Evolutionary conservation across 2,329 filamentous ascomycete genomes (phyloP), one percentile per base, ranked within the genome.

Genomic region (Whalleya microplaca): DNA sequence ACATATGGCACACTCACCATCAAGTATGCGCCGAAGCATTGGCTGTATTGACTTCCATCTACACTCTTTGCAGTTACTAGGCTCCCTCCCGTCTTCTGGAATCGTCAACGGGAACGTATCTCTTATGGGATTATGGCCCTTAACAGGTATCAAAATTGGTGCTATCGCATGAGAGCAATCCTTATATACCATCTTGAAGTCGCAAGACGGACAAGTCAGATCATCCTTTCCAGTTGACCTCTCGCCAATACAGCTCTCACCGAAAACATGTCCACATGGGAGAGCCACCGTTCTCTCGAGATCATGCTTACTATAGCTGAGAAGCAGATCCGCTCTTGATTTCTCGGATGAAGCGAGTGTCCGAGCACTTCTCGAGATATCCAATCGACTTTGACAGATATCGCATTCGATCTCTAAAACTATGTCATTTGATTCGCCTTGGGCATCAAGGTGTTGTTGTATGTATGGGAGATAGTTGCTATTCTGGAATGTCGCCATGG

Each of bases 191-290:
- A 65, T 64, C 23, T 52, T 53, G 23, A 56, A 68, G 2, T 61
- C 56, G 51, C 67, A 69, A 5, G 59, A 56, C 7, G 66, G 66
- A 29, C 67, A 69, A 14, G 21, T 45, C 8, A 63, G 27, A 12
- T 62, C 55, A 6, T 45, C 21, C 9, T 46, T 47, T 14, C 45
- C 32, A 0, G 47, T 32, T 29, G 56, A 40, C 3, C 58, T 40
- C 19, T 55, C 50, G 3, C 59, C 43, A 8, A 67, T 27, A 44
- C 67, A 69, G n/a, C 64, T 60, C 27, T 65, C 65, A 16, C 67
- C 67, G 21, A 68, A 64, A 20, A 66, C 50, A 32, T 69, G 67
- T 2, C 67, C 67, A 45, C 66, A 68, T 12, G 66, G 61, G 2
- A 69, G 61, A 3, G 56, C 51, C 2, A 66, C 52, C 0, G 64